These are phyloP conservation scores for Telopea speciosissima DNA, from an alignment of 177 flowering plant genomes.

Conservation along the genomic window DNA sequence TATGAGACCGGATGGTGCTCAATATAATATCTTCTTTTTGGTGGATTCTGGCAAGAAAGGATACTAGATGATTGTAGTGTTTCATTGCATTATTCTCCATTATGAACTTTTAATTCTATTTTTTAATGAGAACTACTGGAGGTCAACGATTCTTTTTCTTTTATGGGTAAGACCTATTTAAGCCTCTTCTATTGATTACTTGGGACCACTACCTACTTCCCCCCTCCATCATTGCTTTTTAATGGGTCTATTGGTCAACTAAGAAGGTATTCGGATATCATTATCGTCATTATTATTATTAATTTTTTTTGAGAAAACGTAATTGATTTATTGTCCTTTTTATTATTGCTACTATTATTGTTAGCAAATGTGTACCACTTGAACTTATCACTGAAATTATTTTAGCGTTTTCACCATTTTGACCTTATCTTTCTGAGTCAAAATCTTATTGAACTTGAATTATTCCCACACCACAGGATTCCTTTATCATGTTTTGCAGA, in stretches of 20 bases:
- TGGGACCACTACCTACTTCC: background rate
- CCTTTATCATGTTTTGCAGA: too few species aligned
- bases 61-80: background rate
- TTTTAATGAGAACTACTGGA: too few species aligned
- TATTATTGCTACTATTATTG: too few species aligned
- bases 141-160: background rate
- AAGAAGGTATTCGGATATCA: background rate
- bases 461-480: too few species aligned
- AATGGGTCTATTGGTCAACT: background rate
- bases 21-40: background rate
- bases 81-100: background rate
- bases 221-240: background rate
- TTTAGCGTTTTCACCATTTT: background rate
- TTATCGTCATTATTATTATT: too few species aligned
- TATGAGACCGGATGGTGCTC: background rate
- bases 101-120: too few species aligned
- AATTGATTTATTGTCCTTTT: too few species aligned
- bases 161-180: background rate
- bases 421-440: background rate
- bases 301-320: background rate
- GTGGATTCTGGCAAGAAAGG: too few species aligned
- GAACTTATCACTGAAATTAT: background rate
- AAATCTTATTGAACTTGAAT: background rate
- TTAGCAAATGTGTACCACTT: background rate
- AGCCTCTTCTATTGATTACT: background rate